Evolutionary conservation across 139 green algal species (phyloP).

Genomic region (Tetradesmus obliquus): DNA sequence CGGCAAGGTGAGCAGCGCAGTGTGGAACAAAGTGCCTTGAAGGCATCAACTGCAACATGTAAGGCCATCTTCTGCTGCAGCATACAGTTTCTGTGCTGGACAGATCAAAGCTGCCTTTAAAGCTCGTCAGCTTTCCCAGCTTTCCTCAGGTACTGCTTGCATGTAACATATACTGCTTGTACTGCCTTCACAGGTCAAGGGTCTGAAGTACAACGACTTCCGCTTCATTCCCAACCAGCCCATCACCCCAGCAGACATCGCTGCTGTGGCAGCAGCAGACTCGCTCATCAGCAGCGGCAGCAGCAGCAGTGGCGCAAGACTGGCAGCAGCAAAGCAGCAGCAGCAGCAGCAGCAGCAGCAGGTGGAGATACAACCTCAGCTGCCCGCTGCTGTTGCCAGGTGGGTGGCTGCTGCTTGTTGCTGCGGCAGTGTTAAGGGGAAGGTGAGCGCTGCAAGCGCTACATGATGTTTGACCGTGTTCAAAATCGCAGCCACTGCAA

Average conservation of each 20-base stretch:
- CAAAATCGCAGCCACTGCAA: no score
- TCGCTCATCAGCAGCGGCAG: not conserved
- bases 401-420: not conserved
- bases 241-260: not conserved
- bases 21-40: no score
- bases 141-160: no score
- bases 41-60: no score
- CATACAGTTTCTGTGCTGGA: no score
- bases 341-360: not conserved
- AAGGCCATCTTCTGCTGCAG: no score
- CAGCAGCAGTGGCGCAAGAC: not conserved
- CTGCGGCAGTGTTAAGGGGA: not conserved
- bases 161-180: not conserved
- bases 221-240: constrained; percentile 23
- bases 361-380: not conserved
- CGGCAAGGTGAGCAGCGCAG: not conserved
- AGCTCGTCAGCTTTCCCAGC: no score
- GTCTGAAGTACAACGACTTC: constrained; percentile 23
- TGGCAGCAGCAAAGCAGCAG: not conserved
- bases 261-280: not conserved
- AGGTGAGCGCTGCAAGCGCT: not conserved
- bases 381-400: not conserved
- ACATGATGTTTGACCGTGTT: no score
- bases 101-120: no score
- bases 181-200: constrained; percentile 1